phyloP scores from a whole-genome alignment of 2,329 filamentous ascomycete species.

The Fusarium subglutinans region DNA sequence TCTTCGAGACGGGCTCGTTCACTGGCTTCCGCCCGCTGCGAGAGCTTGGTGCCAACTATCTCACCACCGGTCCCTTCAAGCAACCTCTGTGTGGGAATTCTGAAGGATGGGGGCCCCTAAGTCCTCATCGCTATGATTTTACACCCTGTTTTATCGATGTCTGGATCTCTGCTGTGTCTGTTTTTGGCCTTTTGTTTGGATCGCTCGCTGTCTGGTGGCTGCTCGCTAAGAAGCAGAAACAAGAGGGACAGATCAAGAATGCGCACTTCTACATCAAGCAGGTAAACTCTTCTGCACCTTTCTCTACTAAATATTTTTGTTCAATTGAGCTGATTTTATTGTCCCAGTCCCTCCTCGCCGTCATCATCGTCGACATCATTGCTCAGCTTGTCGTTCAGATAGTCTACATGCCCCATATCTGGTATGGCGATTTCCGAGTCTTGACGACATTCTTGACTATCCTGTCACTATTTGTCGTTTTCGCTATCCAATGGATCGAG shows the following conservation, averaged over 20 bases:
- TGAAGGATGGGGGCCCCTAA: slow-evolving; percentile 96
- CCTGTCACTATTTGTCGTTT: slow-evolving; percentile 77
- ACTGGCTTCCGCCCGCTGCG: slow-evolving; percentile 63
- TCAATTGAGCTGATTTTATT: neutral
- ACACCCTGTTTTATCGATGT: slow-evolving; percentile 98
- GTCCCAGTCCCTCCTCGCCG: slow-evolving; percentile 65
- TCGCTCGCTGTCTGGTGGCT: slow-evolving; percentile 83
- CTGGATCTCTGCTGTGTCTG: slow-evolving; percentile 81
- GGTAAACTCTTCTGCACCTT: slow-evolving; percentile 59
- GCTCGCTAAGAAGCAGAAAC: slow-evolving; percentile 71
- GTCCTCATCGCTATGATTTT: slow-evolving; percentile 87
- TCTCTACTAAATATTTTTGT: neutral
- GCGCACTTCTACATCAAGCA: slow-evolving; percentile 95
- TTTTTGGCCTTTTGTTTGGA: slow-evolving; percentile 82
- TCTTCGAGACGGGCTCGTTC: slow-evolving; percentile 68
- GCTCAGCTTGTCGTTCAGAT: slow-evolving; percentile 82
- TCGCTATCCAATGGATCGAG: slow-evolving; percentile 85
- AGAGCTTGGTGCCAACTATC: slow-evolving; percentile 67
- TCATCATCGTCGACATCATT: slow-evolving; percentile 73
- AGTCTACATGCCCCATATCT: slow-evolving; percentile 72
- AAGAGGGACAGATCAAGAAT: slow-evolving; percentile 75
- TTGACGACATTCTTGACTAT: slow-evolving; percentile 81
- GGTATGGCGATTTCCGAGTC: slow-evolving; percentile 85
- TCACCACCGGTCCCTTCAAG: slow-evolving; percentile 60
- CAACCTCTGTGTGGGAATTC: slow-evolving; percentile 87